These are phyloP conservation scores for Cydonia oblonga DNA, from an alignment of 331 rosid genomes.

Conservation along the genomic window DNA sequence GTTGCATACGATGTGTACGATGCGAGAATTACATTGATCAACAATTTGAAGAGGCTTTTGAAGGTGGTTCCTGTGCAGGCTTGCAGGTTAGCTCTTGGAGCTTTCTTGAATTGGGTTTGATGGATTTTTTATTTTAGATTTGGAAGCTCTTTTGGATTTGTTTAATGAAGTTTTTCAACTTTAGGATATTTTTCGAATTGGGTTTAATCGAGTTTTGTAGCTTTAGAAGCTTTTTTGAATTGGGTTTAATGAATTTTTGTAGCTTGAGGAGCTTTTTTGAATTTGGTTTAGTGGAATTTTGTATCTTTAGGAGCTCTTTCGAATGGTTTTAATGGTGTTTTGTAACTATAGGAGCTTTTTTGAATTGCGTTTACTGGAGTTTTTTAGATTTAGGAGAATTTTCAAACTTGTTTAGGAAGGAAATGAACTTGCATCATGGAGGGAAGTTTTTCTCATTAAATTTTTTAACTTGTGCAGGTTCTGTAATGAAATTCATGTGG, in stretches of 20 bases:
- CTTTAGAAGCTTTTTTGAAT: neutral
- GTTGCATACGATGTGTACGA: slow-evolving; percentile 60
- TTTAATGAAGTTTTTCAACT: neutral
- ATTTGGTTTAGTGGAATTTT: neutral
- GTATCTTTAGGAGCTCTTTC: neutral
- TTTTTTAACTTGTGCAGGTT: slow-evolving; percentile 33
- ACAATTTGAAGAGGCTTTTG: slow-evolving; percentile 81
- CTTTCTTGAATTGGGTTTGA: neutral
- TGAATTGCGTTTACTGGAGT: no score
- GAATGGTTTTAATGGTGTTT: neutral
- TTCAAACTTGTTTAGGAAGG: neutral
- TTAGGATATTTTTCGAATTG: no score
- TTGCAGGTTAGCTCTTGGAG: slow-evolving; percentile 47
- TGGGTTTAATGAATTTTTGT: neutral
- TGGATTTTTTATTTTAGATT: no score
- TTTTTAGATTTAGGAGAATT: neutral
- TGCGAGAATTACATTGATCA: slow-evolving; percentile 68
- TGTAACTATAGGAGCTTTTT: neutral
- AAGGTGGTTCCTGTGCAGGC: slow-evolving; percentile 75
- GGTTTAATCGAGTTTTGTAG: neutral
- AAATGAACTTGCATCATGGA: neutral
- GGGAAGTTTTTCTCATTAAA: no score
- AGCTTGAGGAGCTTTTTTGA: neutral
- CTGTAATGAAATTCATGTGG: slow-evolving; percentile 91
- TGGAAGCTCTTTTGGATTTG: no score